phyloP scores from a whole-genome alignment of 176 grass and related monocot species.

The Triticum urartu region DNA sequence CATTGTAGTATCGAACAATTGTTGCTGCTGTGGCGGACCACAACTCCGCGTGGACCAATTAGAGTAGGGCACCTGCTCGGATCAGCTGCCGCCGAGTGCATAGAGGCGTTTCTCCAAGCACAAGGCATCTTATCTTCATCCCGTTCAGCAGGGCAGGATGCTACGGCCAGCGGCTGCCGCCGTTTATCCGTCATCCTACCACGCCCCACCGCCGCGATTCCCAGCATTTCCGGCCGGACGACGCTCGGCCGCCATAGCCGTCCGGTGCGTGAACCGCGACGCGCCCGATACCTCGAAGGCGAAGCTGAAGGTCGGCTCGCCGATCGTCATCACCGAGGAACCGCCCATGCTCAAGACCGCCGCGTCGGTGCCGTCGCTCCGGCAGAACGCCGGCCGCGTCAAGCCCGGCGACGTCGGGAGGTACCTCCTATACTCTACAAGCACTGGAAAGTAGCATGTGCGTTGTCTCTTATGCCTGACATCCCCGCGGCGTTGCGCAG shows the following conservation, averaged over 20 bases:
- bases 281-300: neutral
- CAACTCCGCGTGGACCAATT: neutral
- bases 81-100: too few species aligned
- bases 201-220: neutral
- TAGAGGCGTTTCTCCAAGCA: neutral
- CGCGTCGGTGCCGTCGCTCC: conserved; percentile 69
- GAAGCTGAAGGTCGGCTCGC: conserved; percentile 61
- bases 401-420: conserved; percentile 82
- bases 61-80: too few species aligned
- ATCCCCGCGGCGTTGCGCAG: neutral
- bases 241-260: neutral
- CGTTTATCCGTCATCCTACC: neutral
- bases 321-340: conserved; percentile 57
- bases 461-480: neutral
- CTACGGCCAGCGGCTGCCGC: neutral
- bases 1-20: too few species aligned
- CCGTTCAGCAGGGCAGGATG: neutral
- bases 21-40: too few species aligned
- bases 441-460: neutral
- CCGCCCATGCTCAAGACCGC: conserved; percentile 76
- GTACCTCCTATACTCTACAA: neutral
- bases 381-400: conserved; percentile 58
- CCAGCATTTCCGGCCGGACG: neutral
- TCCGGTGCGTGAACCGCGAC: conserved; percentile 22
- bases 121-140: neutral